Evolutionary conservation across 208 protist species (phyloP).

Genomic region (Strigomonas culicis): DNA sequence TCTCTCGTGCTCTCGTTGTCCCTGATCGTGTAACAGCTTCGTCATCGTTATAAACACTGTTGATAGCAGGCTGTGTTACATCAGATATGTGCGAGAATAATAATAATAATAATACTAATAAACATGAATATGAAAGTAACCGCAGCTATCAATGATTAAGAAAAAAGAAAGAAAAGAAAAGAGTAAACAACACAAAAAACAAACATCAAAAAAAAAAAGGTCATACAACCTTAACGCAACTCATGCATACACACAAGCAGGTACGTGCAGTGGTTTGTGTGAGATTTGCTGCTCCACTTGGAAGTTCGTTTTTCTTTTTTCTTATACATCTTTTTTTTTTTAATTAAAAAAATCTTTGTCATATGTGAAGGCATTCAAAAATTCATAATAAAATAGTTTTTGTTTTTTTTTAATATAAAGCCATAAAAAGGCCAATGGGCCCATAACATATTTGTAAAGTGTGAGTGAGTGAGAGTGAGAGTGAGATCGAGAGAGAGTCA

Average conservation of each 20-base stretch:
- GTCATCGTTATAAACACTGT: no score
- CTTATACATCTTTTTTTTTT: neutral
- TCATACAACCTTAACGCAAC: constrained; percentile 14
- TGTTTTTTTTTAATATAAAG: no score
- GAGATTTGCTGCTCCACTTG: no score
- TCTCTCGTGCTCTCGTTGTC: constrained; percentile 1
- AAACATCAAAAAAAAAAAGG: constrained; percentile 19
- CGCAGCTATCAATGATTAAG: neutral
- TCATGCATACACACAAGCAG: no score
- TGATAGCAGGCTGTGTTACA: no score
- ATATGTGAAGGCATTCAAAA: neutral
- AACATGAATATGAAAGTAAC: neutral
- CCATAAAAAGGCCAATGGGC: no score
- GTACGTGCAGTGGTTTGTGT: no score
- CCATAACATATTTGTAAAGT: no score
- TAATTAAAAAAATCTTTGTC: neutral
- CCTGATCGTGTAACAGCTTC: constrained; percentile 2
- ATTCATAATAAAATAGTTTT: neutral
- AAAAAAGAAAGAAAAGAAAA: constrained; percentile 18
- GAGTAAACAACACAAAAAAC: constrained; percentile 4
- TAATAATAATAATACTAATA: neutral
- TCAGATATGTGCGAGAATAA: constrained; percentile 3
- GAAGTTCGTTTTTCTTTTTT: neutral
- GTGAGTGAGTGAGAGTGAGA: no score
- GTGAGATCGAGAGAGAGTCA: neutral